Percentiles rank a stretch among this genome's conserved stretches.
phyloP scores from a whole-genome alignment of 73 alveolate species.

The Breviolum minutum region DNA sequence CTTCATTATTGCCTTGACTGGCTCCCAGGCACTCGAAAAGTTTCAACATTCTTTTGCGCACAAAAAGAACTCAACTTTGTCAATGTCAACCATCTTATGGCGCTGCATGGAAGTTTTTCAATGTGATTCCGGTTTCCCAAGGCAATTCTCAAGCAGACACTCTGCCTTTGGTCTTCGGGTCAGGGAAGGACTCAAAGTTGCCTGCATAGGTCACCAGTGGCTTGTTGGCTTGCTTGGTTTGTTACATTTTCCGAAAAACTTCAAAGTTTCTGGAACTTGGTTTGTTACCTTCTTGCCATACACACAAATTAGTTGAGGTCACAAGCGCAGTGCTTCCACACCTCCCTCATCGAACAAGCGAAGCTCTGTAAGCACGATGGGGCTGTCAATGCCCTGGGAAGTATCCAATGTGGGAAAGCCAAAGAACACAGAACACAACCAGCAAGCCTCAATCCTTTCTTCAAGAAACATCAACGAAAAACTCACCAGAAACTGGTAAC shows the following conservation, averaged over 20 bases:
- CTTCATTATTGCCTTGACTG: too few species aligned
- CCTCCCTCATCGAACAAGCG: constrained; percentile 87
- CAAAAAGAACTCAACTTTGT: too few species aligned
- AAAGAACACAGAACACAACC: neutral
- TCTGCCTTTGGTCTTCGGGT: constrained; percentile 86
- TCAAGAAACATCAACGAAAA: neutral
- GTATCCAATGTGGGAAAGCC: too few species aligned
- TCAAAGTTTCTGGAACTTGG: too few species aligned
- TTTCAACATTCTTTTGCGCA: too few species aligned
- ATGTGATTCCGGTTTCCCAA: too few species aligned
- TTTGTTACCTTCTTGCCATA: too few species aligned
- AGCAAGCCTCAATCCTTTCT: neutral
- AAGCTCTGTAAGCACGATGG: constrained; percentile 87
- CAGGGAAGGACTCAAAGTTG: constrained; percentile 84
- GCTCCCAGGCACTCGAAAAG: too few species aligned
- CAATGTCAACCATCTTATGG: too few species aligned
- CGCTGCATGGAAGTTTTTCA: constrained; percentile 13
- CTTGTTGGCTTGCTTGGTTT: too few species aligned
- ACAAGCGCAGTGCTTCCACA: neutral
- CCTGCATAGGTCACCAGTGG: neutral
- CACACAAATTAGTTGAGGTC: too few species aligned
- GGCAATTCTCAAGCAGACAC: constrained; percentile 59
- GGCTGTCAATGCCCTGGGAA: constrained; percentile 91
- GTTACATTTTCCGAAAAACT: too few species aligned
- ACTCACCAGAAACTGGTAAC: neutral